phyloP scores from a whole-genome alignment of 192 early-diverging fungal species.

The Rhizophagus clarus region DNA sequence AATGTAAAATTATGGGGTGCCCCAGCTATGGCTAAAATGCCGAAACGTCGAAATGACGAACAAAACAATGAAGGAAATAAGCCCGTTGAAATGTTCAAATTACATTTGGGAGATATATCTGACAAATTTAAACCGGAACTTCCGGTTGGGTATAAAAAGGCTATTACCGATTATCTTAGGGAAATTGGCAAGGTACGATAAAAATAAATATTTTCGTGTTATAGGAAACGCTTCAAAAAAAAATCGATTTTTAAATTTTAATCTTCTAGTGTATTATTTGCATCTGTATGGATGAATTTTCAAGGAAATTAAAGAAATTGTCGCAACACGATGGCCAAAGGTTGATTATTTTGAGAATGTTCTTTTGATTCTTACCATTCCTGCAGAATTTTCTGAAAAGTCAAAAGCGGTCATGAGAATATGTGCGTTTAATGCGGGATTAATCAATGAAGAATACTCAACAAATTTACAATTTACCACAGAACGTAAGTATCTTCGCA shows the following conservation, averaged over 20 bases:
- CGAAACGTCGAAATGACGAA: not conserved
- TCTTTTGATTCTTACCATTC: not conserved
- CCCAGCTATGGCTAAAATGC: not conserved
- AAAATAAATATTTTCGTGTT: not conserved
- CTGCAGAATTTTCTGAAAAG: slow-evolving; percentile 1
- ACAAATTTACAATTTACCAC: not conserved
- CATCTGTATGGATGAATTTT: not conserved
- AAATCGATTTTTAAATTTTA: too few relatives aligned
- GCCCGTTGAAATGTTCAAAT: slow-evolving; percentile 17
- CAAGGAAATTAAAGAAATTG: not conserved
- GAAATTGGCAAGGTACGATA: not conserved
- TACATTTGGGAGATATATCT: not conserved
- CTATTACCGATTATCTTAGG: slow-evolving; percentile 7
- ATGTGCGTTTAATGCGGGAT: slow-evolving; percentile 52
- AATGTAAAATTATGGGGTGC: not conserved
- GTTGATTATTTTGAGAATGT: slow-evolving; percentile 7
- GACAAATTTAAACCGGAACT: not conserved
- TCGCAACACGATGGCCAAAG: not conserved
- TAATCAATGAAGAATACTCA: slow-evolving; percentile 37
- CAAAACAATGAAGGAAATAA: not conserved
- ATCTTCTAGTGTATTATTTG: too few relatives aligned
- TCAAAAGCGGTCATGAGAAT: slow-evolving; percentile 58
- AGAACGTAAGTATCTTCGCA: not conserved
- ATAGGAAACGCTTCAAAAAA: too few relatives aligned
- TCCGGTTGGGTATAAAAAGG: not conserved